phyloP scores from a whole-genome alignment of 2,329 filamentous ascomycete genomes.

The Scortechinia acanthostroma region DNA sequence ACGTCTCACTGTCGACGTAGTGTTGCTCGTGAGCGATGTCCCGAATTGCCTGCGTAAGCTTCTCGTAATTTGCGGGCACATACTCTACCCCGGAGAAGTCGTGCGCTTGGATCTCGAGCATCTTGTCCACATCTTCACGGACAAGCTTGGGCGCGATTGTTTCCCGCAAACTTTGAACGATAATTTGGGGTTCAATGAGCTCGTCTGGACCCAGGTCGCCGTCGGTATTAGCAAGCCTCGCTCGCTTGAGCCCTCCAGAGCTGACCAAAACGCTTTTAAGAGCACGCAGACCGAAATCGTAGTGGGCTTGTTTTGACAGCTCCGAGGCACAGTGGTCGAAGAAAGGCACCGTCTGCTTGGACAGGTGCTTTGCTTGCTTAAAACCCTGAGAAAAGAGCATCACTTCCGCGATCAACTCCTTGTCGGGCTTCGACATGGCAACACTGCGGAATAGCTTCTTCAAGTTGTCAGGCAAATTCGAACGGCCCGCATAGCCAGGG shows the following conservation, averaged over 20 bases:
- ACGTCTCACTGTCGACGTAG: slow-evolving; percentile 82
- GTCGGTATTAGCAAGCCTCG: slow-evolving; percentile 55
- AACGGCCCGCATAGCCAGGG: slow-evolving; percentile 94
- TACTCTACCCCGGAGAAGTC: slow-evolving; percentile 93
- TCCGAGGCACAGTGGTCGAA: slow-evolving; percentile 80
- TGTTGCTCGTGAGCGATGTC: slow-evolving; percentile 78
- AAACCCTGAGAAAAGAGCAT: slow-evolving; percentile 99
- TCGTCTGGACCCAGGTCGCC: slow-evolving; percentile 58
- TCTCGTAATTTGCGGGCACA: slow-evolving; percentile 76
- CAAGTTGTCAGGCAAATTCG: slow-evolving; percentile 94
- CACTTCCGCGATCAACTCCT: slow-evolving; percentile 97
- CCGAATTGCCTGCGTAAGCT: slow-evolving; percentile 74
- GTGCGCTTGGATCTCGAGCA: slow-evolving; percentile 74
- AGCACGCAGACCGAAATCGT: slow-evolving; percentile 95
- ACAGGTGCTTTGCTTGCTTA: slow-evolving; percentile 87
- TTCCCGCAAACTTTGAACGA: slow-evolving; percentile 95
- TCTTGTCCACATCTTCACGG: slow-evolving; percentile 79
- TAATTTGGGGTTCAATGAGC: slow-evolving; percentile 87
- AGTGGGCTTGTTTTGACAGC: slow-evolving; percentile 94
- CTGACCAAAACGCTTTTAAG: slow-evolving; percentile 97
- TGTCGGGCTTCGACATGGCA: slow-evolving; percentile 99
- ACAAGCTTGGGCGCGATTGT: slow-evolving; percentile 98
- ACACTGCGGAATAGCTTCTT: slow-evolving; percentile 99
- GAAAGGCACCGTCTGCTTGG: slow-evolving; percentile 94
- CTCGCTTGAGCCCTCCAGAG: slow-evolving; percentile 89